phyloP scores from a whole-genome alignment of 1,284 basidiomycete species.

The Rhizoctonia solani region DNA sequence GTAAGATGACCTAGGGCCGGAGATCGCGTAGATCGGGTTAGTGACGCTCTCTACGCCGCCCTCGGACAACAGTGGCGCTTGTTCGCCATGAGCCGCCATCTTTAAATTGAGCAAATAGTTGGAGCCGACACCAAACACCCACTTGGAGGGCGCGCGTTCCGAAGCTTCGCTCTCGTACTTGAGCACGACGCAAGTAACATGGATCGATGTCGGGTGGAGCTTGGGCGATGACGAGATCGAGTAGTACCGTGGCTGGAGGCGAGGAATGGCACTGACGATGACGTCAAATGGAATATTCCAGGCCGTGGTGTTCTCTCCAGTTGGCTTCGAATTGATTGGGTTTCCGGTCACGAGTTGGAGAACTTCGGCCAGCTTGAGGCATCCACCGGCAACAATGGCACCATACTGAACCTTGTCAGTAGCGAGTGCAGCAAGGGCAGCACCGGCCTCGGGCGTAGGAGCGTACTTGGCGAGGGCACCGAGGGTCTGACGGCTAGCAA shows the following conservation, averaged over 20 bases:
- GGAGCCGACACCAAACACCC: constrained; percentile 84
- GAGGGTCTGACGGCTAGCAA: constrained; percentile 91
- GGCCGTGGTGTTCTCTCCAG: constrained; percentile 69
- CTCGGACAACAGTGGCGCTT: constrained; percentile 52
- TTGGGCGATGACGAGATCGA: constrained; percentile 98
- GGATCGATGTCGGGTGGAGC: constrained; percentile 83
- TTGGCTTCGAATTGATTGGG: constrained; percentile 52
- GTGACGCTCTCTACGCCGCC: constrained; percentile 50
- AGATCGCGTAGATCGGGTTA: constrained; percentile 79
- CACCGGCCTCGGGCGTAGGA: constrained; percentile 77
- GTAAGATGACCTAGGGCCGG: constrained; percentile 88
- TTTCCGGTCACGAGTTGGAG: constrained; percentile 88
- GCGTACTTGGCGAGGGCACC: constrained; percentile 87
- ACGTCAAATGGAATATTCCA: constrained; percentile 99
- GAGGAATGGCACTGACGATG: constrained; percentile 89
- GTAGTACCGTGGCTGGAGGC: constrained; percentile 95
- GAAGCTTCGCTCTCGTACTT: constrained; percentile 77
- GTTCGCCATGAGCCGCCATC: constrained; percentile 67
- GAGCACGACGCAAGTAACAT: constrained; percentile 93
- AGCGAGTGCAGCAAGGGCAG: constrained; percentile 76
- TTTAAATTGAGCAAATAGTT: constrained; percentile 94
- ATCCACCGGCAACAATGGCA: constrained; percentile 73
- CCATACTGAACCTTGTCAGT: constrained; percentile 88
- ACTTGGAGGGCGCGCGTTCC: constrained; percentile 58
- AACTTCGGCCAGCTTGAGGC: constrained; percentile 89